Percentiles rank a stretch among this genome's conserved stretches.
Conservation (phyloP, 2,329 filamentous ascomycete genomes). For the Penicillium digitatum region DNA sequence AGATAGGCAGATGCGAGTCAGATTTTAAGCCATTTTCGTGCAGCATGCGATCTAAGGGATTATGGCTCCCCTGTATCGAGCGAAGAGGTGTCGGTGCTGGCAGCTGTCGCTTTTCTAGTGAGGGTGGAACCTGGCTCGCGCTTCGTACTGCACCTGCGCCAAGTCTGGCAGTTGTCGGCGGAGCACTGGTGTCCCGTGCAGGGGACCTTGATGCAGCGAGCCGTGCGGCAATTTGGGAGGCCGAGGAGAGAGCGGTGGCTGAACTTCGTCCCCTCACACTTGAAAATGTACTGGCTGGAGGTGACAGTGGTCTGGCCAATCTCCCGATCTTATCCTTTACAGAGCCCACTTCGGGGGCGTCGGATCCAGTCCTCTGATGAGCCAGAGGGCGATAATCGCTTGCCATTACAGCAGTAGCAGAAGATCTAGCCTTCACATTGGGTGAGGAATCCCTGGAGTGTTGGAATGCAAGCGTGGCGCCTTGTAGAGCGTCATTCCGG, state of each 20-base stretch:
- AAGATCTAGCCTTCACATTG: conserved; percentile 16
- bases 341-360: conserved; percentile 32
- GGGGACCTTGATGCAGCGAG: conserved; percentile 33
- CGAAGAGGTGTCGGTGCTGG: conserved; percentile 27
- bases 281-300: conserved; percentile 6
- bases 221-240: conserved; percentile 35
- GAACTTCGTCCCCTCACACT: conserved; percentile 10
- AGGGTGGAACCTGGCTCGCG: conserved; percentile 15
- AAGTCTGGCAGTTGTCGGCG: conserved; percentile 11
- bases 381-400: conserved; percentile 17
- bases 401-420: conserved; percentile 18
- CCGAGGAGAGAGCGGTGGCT: conserved; percentile 17
- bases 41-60: conserved; percentile 10
- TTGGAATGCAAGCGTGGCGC: conserved; percentile 38
- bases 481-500: conserved; percentile 33
- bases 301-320: conserved; percentile 25
- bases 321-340: conserved; percentile 40
- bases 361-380: conserved; percentile 19
- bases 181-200: conserved; percentile 15
- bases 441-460: conserved; percentile 18
- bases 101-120: conserved; percentile 17
- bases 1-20: conserved; percentile 4
- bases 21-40: conserved; percentile 11
- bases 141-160: conserved; percentile 19
- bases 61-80: conserved; percentile 4